Evolutionary conservation across 2,329 filamentous ascomycete species (phyloP).

Genomic region (Exophiala phaeomuriformis): DNA sequence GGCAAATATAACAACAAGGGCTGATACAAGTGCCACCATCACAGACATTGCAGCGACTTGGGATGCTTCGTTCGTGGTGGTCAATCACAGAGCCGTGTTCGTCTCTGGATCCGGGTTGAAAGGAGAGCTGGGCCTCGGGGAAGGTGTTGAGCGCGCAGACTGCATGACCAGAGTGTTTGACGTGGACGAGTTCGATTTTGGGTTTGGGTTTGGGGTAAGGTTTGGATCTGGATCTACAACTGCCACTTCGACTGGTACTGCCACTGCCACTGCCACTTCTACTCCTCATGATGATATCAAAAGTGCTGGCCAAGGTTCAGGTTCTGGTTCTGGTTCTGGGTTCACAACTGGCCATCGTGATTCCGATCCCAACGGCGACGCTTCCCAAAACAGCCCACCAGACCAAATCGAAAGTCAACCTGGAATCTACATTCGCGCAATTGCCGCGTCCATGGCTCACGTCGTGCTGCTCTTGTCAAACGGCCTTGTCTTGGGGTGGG

Average conservation of each 20-base stretch:
- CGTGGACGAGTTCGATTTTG: conserved; percentile 5
- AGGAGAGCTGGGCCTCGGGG: conserved; percentile 64
- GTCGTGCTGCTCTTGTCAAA: conserved; percentile 64
- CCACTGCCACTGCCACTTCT: not conserved
- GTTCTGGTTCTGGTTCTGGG: not conserved
- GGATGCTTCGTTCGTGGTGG: conserved; percentile 59
- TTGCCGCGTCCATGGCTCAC: conserved; percentile 68
- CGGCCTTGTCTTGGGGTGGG: conserved; percentile 82
- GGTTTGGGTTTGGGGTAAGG: too few species aligned
- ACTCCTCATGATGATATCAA: not conserved
- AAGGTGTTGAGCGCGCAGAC: conserved; percentile 20
- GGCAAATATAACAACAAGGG: too few species aligned
- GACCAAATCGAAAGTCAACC: too few species aligned
- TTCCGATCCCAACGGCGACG: too few species aligned
- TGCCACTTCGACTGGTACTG: not conserved
- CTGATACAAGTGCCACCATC: conserved; percentile 16
- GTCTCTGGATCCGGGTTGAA: conserved; percentile 60
- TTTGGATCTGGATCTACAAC: not conserved
- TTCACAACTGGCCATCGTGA: too few species aligned
- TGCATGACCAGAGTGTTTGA: conserved; percentile 12
- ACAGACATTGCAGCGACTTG: conserved; percentile 63
- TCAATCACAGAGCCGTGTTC: conserved; percentile 48
- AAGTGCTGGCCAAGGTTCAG: not conserved
- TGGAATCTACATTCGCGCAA: conserved; percentile 31
- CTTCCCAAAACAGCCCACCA: too few species aligned